Percentiles rank a stretch among this genome's conserved stretches.
These are phyloP conservation scores for Dionaea muscipula DNA, from an alignment of 179 eudicot species.

Conservation along the genomic window DNA sequence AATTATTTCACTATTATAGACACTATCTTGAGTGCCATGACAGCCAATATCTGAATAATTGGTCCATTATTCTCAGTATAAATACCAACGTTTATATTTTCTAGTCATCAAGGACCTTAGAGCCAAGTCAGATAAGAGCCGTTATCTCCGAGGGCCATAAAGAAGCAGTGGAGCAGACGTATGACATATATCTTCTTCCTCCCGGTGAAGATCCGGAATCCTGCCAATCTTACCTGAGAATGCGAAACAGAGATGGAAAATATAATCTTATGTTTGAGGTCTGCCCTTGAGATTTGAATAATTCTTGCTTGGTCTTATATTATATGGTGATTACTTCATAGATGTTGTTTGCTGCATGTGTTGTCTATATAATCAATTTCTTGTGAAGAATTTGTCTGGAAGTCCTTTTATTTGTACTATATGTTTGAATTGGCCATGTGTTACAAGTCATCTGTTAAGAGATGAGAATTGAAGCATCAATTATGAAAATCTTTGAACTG, in stretches of 20 bases:
- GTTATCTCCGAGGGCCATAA: conserved; percentile 44
- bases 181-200: conserved; percentile 86
- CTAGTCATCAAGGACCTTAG: conserved; percentile 59
- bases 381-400: too few relatives aligned
- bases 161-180: conserved; percentile 73
- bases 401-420: too few relatives aligned
- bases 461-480: too few relatives aligned
- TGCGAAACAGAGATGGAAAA: conserved; percentile 92
- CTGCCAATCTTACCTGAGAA: conserved; percentile 88
- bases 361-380: too few relatives aligned
- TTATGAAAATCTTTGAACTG: too few relatives aligned
- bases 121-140: conserved; percentile 61
- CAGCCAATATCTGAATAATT: too few relatives aligned
- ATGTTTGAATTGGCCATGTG: too few relatives aligned
- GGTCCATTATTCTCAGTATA: too few relatives aligned
- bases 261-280: conserved; percentile 98
- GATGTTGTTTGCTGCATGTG: too few relatives aligned
- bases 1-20: background rate
- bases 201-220: conserved; percentile 98
- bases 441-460: too few relatives aligned
- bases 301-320: conserved; percentile 2
- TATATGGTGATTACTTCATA: background rate
- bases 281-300: conserved; percentile 2
- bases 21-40: background rate
- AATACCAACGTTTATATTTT: conserved; percentile 17